phyloP scores from a whole-genome alignment of 2,329 filamentous ascomycete genomes.

The Aspergillus chevalieri region DNA sequence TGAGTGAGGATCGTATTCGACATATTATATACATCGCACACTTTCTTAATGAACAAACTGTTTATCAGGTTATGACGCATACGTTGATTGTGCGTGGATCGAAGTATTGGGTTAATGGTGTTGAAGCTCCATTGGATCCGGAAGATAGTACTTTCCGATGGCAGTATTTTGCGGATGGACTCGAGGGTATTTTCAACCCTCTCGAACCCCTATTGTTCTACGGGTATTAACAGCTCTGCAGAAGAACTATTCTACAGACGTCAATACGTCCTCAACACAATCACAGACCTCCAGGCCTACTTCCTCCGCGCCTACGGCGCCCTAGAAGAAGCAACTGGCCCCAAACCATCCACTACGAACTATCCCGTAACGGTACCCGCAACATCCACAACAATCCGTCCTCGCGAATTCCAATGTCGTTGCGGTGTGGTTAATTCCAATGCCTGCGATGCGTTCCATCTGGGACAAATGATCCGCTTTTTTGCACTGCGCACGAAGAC shows the following conservation, averaged over 20 bases:
- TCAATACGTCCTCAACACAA: slow-evolving; percentile 36
- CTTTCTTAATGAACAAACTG: slow-evolving; percentile 22
- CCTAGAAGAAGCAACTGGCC: slow-evolving; percentile 20
- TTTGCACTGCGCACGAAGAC: slow-evolving; percentile 37
- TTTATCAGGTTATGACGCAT: slow-evolving; percentile 28
- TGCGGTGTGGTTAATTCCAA: slow-evolving; percentile 37
- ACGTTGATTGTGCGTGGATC: slow-evolving; percentile 33
- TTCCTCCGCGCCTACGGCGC: slow-evolving; percentile 38
- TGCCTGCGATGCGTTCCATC: slow-evolving; percentile 40
- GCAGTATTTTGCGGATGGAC: slow-evolving; percentile 30
- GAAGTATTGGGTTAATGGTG: slow-evolving; percentile 28
- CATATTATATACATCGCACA: slow-evolving; percentile 34
- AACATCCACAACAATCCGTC: slow-evolving; percentile 13
- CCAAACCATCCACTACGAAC: slow-evolving; percentile 10
- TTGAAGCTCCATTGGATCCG: slow-evolving; percentile 12
- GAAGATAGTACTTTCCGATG: slow-evolving; percentile 22
- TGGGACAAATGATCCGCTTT: slow-evolving; percentile 41
- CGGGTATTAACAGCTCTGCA: slow-evolving; percentile 11
- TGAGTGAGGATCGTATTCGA: slow-evolving; percentile 35
- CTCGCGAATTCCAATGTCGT: slow-evolving; percentile 34
- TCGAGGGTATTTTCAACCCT: slow-evolving; percentile 33
- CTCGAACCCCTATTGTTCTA: not conserved
- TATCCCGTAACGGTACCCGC: slow-evolving; percentile 7
- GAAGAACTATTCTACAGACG: slow-evolving; percentile 40
- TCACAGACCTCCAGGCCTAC: slow-evolving; percentile 37